Evolutionary conservation across 768 basidiomycete genomes (phyloP).

Genomic region (Russula olivacea): DNA sequence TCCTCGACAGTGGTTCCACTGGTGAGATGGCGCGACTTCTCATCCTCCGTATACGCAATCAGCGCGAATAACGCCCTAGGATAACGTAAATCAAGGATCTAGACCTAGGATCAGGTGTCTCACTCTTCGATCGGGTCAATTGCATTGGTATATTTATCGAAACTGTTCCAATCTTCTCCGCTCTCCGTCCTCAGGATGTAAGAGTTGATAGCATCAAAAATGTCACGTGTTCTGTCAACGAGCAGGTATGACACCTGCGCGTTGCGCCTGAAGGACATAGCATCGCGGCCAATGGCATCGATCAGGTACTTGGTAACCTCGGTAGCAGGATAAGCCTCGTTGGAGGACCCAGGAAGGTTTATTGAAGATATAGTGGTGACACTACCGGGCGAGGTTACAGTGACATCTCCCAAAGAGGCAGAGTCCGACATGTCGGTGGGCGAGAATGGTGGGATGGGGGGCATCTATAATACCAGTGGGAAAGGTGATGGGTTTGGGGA

Average conservation of each 20-base stretch:
- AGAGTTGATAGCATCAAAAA: conserved; percentile 23
- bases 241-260: conserved; percentile 24
- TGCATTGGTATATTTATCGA: conserved; percentile 21
- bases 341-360: not conserved
- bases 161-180: conserved; percentile 21
- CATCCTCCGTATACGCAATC: conserved; percentile 13
- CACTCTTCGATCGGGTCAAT: conserved; percentile 27
- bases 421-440: not conserved
- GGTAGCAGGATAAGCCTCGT: conserved; percentile 19
- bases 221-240: conserved; percentile 23
- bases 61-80: conserved; percentile 14
- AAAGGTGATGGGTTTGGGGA: not conserved
- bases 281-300: conserved; percentile 19
- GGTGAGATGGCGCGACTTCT: conserved; percentile 8
- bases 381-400: not conserved
- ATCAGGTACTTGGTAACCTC: conserved; percentile 25
- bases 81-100: not conserved
- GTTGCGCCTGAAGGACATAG: conserved; percentile 23
- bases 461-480: not conserved
- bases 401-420: not conserved
- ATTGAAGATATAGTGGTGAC: not conserved
- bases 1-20: conserved; percentile 8
- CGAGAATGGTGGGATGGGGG: not conserved
- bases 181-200: conserved; percentile 18
- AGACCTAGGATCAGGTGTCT: not conserved